These are phyloP conservation scores for Prunus fruticosa DNA, from an alignment of 306 rosid genomes.

Conservation along the genomic window DNA sequence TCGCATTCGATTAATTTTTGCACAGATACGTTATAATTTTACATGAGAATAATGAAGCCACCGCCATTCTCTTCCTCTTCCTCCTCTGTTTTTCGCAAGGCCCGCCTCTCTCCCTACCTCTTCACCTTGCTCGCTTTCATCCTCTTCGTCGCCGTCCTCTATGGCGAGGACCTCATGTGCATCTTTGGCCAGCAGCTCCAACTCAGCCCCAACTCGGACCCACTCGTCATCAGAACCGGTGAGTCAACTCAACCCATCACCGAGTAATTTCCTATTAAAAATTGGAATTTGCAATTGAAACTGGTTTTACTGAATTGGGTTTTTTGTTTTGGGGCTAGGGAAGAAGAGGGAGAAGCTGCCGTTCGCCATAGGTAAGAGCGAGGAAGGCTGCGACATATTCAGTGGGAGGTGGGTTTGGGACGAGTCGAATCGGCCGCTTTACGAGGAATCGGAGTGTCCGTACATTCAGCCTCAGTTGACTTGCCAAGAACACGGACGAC, in stretches of 20 bases:
- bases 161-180: conserved; percentile 67
- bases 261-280: not conserved
- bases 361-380: conserved; percentile 52
- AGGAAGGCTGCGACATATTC: conserved; percentile 68
- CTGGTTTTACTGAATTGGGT: conserved; percentile 18
- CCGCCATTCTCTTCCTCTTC: conserved; percentile 42
- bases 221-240: conserved; percentile 39
- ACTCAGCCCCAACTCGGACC: conserved; percentile 31
- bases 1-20: not conserved
- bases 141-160: conserved; percentile 67
- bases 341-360: conserved; percentile 47
- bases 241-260: conserved; percentile 30
- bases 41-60: conserved; percentile 54
- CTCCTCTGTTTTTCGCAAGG: conserved; percentile 41
- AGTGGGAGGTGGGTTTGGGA: conserved; percentile 86
- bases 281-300: not conserved
- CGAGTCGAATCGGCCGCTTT: conserved; percentile 61
- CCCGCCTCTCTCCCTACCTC: conserved; percentile 73
- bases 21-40: not conserved
- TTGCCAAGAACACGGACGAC: conserved; percentile 83
- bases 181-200: conserved; percentile 58
- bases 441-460: conserved; percentile 92
- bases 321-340: conserved; percentile 31
- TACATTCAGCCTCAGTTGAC: conserved; percentile 95
- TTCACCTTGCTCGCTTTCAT: conserved; percentile 67